Base-by-base conservation (phyloP, 371 early-diverging fungal species). In the Mucor saturninus region DNA sequence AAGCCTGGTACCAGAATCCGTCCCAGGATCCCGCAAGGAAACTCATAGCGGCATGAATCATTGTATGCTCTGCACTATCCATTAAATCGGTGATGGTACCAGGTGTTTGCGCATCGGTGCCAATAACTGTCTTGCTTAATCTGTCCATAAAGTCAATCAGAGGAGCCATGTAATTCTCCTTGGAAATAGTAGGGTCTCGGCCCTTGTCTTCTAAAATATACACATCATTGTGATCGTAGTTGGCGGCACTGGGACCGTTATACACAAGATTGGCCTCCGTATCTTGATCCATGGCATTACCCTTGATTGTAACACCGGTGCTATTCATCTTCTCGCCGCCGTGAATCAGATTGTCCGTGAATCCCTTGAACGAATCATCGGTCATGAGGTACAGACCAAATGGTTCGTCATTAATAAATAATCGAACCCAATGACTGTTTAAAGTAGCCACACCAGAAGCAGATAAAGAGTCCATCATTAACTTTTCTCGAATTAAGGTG, bases 381-480 rank as follows among this genome's bases (percentile, higher is more conserved):
- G 73, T 81, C 83, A 85, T 71, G 14, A 83, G 54, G 63, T 65
- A 85, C 8, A 85, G 63, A 53, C 86, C 86, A 38, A 75, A 80
- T 15, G 83, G 67, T 35, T 69, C 68, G 51, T 76, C 76, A 65
- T 85, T 85, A 54, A 83, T 67, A 48, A 71, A 79, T 4, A 85
- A 67, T 63, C 86, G 83, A n/a, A 79, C 86, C 71, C 78, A 85
- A 32, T 74, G 70, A 40, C 76, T 76, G 42, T 72, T 73, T n/a
- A 79, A 71, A 7, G 80, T 76, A 15, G 84, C 77, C 45, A 74
- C 84, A 31, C 86, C 86, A 15, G 84, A 64, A 11, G 86, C 80
- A 59, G 75, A 73, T 35, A 85, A 59, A 59, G 66, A 72, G 48
- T 85, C 83, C 48, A 83, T 60, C 45, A 65, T 72, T 5, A 81